Evolutionary conservation across 1,284 basidiomycete genomes (phyloP).

Genomic region (Stereum hirsutum): DNA sequence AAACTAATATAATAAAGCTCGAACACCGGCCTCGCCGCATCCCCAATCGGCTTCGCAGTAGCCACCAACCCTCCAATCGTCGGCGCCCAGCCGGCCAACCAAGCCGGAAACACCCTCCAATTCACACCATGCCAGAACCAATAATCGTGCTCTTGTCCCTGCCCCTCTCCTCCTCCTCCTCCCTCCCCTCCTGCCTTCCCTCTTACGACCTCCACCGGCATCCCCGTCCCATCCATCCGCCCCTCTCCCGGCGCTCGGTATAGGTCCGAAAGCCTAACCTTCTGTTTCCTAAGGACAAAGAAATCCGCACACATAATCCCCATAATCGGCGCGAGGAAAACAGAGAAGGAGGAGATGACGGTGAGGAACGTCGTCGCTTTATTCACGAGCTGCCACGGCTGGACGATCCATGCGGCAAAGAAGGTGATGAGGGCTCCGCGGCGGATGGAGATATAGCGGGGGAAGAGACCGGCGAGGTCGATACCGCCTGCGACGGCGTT

Average conservation of each 20-base stretch:
- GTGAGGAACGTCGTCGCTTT: constrained; percentile 13
- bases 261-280: constrained; percentile 6
- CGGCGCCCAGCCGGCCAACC: constrained; percentile 12
- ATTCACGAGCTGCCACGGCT: constrained; percentile 15
- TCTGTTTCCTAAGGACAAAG: constrained; percentile 6
- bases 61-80: constrained; percentile 9
- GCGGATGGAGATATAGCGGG: constrained; percentile 15
- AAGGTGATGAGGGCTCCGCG: constrained; percentile 15
- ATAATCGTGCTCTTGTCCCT: too few species aligned
- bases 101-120: constrained; percentile 10
- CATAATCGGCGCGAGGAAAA: constrained; percentile 13
- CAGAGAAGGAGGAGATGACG: constrained; percentile 13
- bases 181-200: too few species aligned
- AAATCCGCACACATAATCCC: constrained; percentile 11
- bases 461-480: constrained; percentile 13
- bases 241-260: neutral
- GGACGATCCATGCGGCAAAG: constrained; percentile 11
- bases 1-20: constrained; percentile 13
- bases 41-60: constrained; percentile 1
- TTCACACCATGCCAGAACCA: constrained; percentile 11
- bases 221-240: too few species aligned
- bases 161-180: too few species aligned
- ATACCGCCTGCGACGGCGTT: constrained; percentile 13
- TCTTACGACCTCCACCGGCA: too few species aligned
- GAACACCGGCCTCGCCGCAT: constrained; percentile 8